Base-by-base conservation (phyloP, 2,329 filamentous ascomycete species). In the Beauveria varroae region DNA sequence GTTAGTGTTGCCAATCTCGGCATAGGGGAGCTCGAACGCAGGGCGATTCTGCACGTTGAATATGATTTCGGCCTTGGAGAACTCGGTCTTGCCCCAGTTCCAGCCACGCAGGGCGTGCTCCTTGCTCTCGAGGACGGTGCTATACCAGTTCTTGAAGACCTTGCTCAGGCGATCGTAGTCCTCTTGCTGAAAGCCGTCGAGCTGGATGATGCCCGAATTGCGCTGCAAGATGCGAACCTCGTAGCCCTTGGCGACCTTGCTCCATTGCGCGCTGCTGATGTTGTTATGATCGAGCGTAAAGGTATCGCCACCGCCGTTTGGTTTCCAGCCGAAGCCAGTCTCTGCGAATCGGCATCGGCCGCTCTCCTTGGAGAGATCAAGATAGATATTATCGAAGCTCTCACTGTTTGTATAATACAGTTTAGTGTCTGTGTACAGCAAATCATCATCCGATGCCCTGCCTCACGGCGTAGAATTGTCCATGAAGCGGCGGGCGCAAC, bases 71-170 rank as follows among this genome's bases (percentile, higher is more conserved):
- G 92, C 89, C 76, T 98, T 96, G 64, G 89, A 88, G 73, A 99
- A 96, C 70, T 99, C 95, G 65, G 91, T 91, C 77, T 98, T 99
- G 70, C 95, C 95, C 96, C 95, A 99, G 74, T 99, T 99, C 95
- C 95, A 99, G 61, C 95, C 95, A 68, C 95, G 87, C 63, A 99
- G 80, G 26, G 95, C 92, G 75, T 98, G 95, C 76, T 99, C 95
- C 75, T 91, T 91, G 74, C 86, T 90, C 73, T 98, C 93, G 63
- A 99, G 83, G 69, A 87, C 92, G 70, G 95, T 89, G 77, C 91
- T 95, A 77, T 98, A 99, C 91, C 93, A 98, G 71, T 93, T 90
- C 79, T 97, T 98, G 83, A 99, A 97, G 67, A 95, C 86, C 74
- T 96, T 97, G 76, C 81, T 84, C 16, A 97, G 79, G 60, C 95